Conservation (phyloP, 371 early-diverging fungal species). For the Mortierella sp. region DNA sequence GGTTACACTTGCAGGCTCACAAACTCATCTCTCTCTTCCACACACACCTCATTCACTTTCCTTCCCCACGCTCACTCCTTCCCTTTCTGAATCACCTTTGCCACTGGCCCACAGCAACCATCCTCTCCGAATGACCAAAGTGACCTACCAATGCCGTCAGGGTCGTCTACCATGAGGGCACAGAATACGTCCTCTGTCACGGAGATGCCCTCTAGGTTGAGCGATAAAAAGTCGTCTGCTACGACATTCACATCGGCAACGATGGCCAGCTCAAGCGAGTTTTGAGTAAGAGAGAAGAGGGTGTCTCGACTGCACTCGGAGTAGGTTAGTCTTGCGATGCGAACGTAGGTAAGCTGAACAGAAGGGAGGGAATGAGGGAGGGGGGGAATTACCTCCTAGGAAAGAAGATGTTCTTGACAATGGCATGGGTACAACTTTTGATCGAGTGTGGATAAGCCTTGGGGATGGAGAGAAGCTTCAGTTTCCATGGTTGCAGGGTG, state of each 20-base stretch:
- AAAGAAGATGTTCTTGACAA: slow-evolving; percentile 73
- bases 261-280: slow-evolving; percentile 77
- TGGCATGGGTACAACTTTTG: slow-evolving; percentile 63
- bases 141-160: slow-evolving; percentile 72
- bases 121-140: no score
- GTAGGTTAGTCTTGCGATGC: no score
- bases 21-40: no score
- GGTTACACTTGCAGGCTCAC: no score
- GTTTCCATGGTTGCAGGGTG: slow-evolving; percentile 49
- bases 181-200: slow-evolving; percentile 68
- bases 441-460: slow-evolving; percentile 37
- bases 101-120: no score
- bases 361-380: no score
- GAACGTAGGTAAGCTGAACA: no score
- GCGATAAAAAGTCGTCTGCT: slow-evolving; percentile 62
- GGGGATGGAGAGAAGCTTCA: slow-evolving; percentile 50
- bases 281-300: slow-evolving; percentile 81
- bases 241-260: slow-evolving; percentile 68
- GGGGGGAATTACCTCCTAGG: slow-evolving; percentile 54
- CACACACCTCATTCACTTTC: no score
- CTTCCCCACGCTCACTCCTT: no score
- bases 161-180: slow-evolving; percentile 78
- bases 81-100: no score
- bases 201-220: slow-evolving; percentile 56
- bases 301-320: slow-evolving; percentile 59